Percentiles rank a stretch among this genome's conserved stretches.
phyloP scores from a whole-genome alignment of 1,139 yeast species.

The Scheffersomyces quercinus region DNA sequence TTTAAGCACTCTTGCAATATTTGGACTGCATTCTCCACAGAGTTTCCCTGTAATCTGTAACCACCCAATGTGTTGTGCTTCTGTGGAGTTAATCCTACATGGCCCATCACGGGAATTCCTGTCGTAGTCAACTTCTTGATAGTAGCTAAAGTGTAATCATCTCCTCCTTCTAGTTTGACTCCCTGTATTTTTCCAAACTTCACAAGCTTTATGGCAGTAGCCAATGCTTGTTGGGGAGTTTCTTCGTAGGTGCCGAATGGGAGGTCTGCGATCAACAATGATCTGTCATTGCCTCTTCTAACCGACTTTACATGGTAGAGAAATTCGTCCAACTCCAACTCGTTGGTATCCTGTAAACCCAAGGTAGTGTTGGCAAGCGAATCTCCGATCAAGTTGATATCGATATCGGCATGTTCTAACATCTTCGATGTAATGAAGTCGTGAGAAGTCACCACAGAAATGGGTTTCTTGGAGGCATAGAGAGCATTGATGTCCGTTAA shows the following conservation, averaged over 20 bases:
- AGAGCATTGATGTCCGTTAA: slow-evolving; percentile 44
- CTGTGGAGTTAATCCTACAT: slow-evolving; percentile 92
- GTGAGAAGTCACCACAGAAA: slow-evolving; percentile 82
- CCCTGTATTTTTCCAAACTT: slow-evolving; percentile 70
- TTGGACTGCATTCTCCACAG: slow-evolving; percentile 53
- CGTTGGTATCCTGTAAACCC: slow-evolving; percentile 79
- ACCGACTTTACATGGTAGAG: slow-evolving; percentile 77
- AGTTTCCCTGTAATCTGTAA: slow-evolving; percentile 80
- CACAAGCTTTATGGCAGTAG: slow-evolving; percentile 61
- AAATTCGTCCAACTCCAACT: slow-evolving; percentile 75
- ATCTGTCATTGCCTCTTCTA: slow-evolving; percentile 62
- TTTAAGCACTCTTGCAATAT: slow-evolving; percentile 68
- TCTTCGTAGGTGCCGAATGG: slow-evolving; percentile 87
- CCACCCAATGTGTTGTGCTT: slow-evolving; percentile 80
- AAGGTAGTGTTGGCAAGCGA: slow-evolving; percentile 90
- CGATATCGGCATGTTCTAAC: slow-evolving; percentile 70
- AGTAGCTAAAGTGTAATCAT: slow-evolving; percentile 46
- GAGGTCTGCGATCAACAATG: slow-evolving; percentile 80
- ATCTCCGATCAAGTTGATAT: slow-evolving; percentile 82
- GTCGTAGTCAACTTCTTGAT: slow-evolving; percentile 53
- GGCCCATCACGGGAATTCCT: slow-evolving; percentile 92
- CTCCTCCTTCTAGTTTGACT: slow-evolving; percentile 86
- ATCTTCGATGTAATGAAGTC: slow-evolving; percentile 77
- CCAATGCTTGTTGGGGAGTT: slow-evolving; percentile 63
- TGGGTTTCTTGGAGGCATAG: slow-evolving; percentile 49